A percentile compares a stretch with the other conserved stretches of the same genome.
phyloP scores from a whole-genome alignment of 2,329 filamentous ascomycete genomes.

The Alternaria longipes region DNA sequence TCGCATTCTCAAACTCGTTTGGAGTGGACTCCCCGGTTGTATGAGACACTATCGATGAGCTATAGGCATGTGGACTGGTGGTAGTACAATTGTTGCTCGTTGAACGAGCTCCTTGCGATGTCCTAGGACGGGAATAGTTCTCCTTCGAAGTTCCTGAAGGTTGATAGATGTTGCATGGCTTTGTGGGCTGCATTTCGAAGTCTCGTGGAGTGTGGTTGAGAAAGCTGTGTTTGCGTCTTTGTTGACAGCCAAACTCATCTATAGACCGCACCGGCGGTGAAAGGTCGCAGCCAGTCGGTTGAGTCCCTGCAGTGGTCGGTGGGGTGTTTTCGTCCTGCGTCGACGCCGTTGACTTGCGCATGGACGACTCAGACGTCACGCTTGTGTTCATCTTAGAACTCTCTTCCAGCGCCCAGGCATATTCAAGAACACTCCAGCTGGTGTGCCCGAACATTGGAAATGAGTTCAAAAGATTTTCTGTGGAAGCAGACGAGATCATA shows the following conservation, averaged over 20 bases:
- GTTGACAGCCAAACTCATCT: constrained; percentile 33
- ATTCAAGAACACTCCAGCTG: constrained; percentile 46
- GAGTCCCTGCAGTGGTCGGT: constrained; percentile 23
- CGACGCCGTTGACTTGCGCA: constrained; percentile 30
- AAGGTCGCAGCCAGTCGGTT: constrained; percentile 15
- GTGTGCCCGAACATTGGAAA: constrained; percentile 48
- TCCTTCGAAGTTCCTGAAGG: constrained; percentile 28
- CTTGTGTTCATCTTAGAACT: constrained; percentile 28
- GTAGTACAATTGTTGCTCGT: constrained; percentile 8
- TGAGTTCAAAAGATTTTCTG: constrained; percentile 32
- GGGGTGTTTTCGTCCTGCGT: constrained; percentile 30
- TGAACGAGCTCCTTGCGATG: constrained; percentile 23
- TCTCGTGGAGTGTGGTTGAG: constrained; percentile 47
- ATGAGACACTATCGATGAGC: constrained; percentile 23
- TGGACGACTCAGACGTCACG: constrained; percentile 28
- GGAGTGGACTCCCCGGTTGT: constrained; percentile 17
- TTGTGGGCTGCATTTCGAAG: constrained; percentile 36
- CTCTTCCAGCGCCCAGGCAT: constrained; percentile 33
- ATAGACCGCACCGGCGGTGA: constrained; percentile 28
- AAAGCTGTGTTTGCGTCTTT: constrained; percentile 42
- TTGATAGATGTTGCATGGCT: constrained; percentile 27
- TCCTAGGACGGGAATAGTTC: constrained; percentile 33
- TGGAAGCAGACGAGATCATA: constrained; percentile 30
- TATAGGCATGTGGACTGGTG: constrained; percentile 11
- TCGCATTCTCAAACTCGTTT: constrained; percentile 20